Base-by-base conservation (phyloP, 371 early-diverging fungal species). In the Enterocytospora artemiae region DNA sequence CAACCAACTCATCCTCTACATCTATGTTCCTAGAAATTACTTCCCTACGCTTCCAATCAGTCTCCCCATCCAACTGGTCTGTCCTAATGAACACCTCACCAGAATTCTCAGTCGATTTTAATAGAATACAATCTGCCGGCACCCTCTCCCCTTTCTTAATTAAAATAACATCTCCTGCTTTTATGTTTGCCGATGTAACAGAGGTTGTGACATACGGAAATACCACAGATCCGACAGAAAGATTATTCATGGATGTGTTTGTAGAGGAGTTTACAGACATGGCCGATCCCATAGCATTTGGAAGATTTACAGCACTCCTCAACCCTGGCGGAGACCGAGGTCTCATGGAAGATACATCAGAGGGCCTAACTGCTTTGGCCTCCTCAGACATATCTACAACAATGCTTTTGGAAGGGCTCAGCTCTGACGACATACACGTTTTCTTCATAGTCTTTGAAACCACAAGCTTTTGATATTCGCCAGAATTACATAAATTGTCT, bases 21-120 rank as follows among this genome's bases (percentile, higher is more conserved):
- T 54, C 43, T 52, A 58, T 33, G 14, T 55, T 68, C 2, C 50
- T 30, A 33, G 30, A 18, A 37, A 67, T 52, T 30, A 62, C 7
- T 18, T 34, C 36, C 71, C 84, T 82, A 60, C 93, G 76, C 78
- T 97, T 96, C 95, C 96, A 97, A 71, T 97, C 96, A 0, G 96
- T 96, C 74, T 96, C 96, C 63, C 96, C 96, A 75, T 96, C 96
- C 44, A 97, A 80, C 72, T 97, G 96, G 80, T 97, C 96, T 1
- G 98, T 97, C 49, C 95, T 81, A 71, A 97, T 88, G 80, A 96
- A 97, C 62, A 91, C 87, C 16, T 93, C 84, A 0, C 94, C 94
- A 12, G 48, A 52, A 14, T 76, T 80, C 62, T 93, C 93, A 0
- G 84, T 83, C 9, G 91, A 89, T 43, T 89, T 82, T 54, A 94